These are phyloP conservation scores for Botrytis deweyae DNA, from an alignment of 2,329 filamentous ascomycete species.

Conservation along the genomic window DNA sequence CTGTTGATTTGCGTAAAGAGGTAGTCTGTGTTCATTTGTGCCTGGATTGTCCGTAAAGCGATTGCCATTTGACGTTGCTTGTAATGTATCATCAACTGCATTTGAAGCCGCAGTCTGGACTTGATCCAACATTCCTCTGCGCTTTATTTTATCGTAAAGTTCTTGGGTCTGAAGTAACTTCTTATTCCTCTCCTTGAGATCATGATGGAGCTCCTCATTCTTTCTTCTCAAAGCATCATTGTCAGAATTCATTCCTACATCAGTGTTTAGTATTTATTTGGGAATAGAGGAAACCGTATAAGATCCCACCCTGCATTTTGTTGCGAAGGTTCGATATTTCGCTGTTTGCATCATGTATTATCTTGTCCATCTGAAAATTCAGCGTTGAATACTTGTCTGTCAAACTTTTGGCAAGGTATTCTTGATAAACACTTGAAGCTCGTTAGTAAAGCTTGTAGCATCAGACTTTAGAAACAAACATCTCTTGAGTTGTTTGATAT, in stretches of 20 bases:
- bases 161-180: conserved; percentile 68
- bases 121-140: conserved; percentile 53
- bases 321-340: conserved; percentile 67
- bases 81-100: conserved; percentile 46
- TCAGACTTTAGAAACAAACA: conserved; percentile 51
- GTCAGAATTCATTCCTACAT: conserved; percentile 56
- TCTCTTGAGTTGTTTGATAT: conserved; percentile 82
- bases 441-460: conserved; percentile 33
- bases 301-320: conserved; percentile 58
- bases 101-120: conserved; percentile 56
- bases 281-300: background rate
- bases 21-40: conserved; percentile 25
- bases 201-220: conserved; percentile 67
- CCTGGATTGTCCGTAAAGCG: conserved; percentile 32
- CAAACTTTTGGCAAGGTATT: conserved; percentile 68
- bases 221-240: conserved; percentile 65
- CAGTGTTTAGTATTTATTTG: conserved; percentile 21
- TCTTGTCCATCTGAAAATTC: conserved; percentile 66
- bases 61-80: conserved; percentile 36
- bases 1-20: conserved; percentile 28
- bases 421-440: conserved; percentile 66
- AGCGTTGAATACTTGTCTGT: conserved; percentile 69
- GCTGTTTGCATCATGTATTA: conserved; percentile 71
- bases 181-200: conserved; percentile 68
- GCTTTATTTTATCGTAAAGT: conserved; percentile 60